Evolutionary conservation across 495 filamentous ascomycete species (phyloP).

Genomic region (Rostrohypoxylon terebratum): DNA sequence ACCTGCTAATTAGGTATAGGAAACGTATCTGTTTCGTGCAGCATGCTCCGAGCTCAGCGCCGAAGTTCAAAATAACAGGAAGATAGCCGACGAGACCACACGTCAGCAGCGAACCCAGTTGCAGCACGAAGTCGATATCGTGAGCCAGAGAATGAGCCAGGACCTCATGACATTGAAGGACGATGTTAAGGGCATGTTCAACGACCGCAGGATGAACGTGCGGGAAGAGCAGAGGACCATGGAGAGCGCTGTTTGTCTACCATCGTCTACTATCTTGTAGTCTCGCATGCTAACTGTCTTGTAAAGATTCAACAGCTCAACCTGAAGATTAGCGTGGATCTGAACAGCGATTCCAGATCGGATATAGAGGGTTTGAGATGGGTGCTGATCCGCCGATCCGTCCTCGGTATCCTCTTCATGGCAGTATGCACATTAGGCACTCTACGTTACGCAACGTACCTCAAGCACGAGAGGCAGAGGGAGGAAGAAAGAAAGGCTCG

Average conservation of each 20-base stretch:
- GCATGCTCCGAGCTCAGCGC: constrained; percentile 92
- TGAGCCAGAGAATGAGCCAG: constrained; percentile 83
- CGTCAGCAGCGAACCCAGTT: constrained; percentile 83
- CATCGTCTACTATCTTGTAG: background rate
- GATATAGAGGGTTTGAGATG: constrained; percentile 92
- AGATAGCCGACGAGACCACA: constrained; percentile 73
- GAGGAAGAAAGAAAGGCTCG: constrained; percentile 52
- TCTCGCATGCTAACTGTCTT: constrained; percentile 37
- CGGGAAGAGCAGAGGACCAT: constrained; percentile 84
- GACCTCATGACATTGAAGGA: constrained; percentile 85
- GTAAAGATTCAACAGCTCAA: constrained; percentile 87
- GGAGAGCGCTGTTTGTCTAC: constrained; percentile 71
- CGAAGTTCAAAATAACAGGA: constrained; percentile 73
- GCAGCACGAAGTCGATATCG: constrained; percentile 93
- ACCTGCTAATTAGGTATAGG: constrained; percentile 54
- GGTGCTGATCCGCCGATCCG: constrained; percentile 88
- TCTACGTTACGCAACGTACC: constrained; percentile 61
- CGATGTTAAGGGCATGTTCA: constrained; percentile 93
- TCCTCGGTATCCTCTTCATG: constrained; percentile 78
- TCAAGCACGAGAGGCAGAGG: constrained; percentile 55
- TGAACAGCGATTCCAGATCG: constrained; percentile 87
- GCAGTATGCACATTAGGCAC: constrained; percentile 60
- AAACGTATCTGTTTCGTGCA: constrained; percentile 92
- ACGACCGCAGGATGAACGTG: constrained; percentile 93
- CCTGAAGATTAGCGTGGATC: constrained; percentile 88